Percentiles rank a stretch among this genome's conserved stretches.
Conservation (phyloP, 352 stramenopile species). For the Globisporangium acanthophoron region DNA sequence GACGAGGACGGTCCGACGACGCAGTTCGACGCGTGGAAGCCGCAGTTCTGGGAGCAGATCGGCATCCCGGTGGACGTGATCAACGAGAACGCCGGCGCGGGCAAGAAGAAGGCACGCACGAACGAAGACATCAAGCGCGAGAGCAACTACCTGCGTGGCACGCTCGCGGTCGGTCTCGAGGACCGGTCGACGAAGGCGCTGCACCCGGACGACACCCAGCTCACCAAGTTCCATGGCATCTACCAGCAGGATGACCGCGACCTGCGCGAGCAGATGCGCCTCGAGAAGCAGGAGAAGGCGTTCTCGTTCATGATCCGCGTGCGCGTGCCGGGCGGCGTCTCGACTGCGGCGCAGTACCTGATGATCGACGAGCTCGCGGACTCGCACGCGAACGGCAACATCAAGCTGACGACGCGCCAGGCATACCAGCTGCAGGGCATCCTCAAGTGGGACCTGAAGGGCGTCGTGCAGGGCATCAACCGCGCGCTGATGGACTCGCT, state of each 20-base stretch:
- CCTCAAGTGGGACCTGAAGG: constrained; percentile 96
- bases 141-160: constrained; percentile 75
- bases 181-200: constrained; percentile 73
- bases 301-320: constrained; percentile 97
- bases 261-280: constrained; percentile 64
- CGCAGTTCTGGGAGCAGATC: constrained; percentile 66
- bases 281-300: constrained; percentile 86
- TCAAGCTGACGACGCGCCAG: constrained; percentile 94
- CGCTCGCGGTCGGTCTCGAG: constrained; percentile 54
- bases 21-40: constrained; percentile 73
- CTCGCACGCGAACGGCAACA: constrained; percentile 94
- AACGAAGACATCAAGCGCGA: constrained; percentile 84
- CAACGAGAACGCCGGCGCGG: constrained; percentile 21
- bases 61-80: constrained; percentile 58
- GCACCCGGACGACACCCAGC: constrained; percentile 59
- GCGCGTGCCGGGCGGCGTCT: constrained; percentile 93
- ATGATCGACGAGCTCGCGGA: constrained; percentile 91
- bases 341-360: constrained; percentile 91
- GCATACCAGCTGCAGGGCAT: constrained; percentile 97
- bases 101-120: constrained; percentile 68
- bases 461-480: constrained; percentile 92
- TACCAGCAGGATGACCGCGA: constrained; percentile 97
- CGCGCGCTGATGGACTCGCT: constrained; percentile 92
- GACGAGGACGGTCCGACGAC: constrained; percentile 71
- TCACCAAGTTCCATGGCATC: constrained; percentile 97